Percentiles rank a stretch among this genome's conserved stretches.
Conservation (phyloP, 257 asterid species). For the Mitragyna speciosa region DNA sequence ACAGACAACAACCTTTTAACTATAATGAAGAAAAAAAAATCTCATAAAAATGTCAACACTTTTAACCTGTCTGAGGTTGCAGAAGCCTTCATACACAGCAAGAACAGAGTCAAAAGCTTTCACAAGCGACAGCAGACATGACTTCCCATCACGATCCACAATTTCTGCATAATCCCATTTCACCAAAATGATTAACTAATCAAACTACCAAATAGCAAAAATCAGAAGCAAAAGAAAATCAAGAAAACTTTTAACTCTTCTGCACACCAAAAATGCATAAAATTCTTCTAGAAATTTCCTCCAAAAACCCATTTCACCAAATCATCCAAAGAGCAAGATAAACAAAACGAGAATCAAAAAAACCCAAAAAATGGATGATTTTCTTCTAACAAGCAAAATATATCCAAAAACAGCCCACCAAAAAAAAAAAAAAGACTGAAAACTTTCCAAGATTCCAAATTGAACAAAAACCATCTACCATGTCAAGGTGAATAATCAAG, state of each 20-base stretch:
- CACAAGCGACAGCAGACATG: constrained; percentile 77
- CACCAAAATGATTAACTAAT: constrained; percentile 17
- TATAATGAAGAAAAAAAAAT: not conserved
- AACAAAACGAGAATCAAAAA: not conserved
- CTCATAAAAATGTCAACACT: not conserved
- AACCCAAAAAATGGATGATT: not conserved
- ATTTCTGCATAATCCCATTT: constrained; percentile 55
- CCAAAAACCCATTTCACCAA: not conserved
- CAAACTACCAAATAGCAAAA: not conserved
- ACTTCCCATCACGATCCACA: constrained; percentile 89
- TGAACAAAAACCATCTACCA: constrained; percentile 1
- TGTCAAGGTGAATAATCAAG: not conserved
- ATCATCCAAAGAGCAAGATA: not conserved
- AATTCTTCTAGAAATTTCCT: not conserved
- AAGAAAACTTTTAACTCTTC: not conserved
- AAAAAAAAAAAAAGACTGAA: not conserved
- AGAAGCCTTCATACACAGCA: constrained; percentile 92
- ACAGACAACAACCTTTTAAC: not conserved
- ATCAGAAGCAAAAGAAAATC: not conserved
- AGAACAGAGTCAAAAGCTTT: constrained; percentile 89
- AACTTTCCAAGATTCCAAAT: not conserved
- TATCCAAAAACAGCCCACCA: not conserved
- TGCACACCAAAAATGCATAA: not conserved
- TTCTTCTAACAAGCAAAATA: no score
- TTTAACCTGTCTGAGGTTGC: constrained; percentile 85